Conservation (phyloP, 257 asterid species). For the Thymus mandschuricus region DNA sequence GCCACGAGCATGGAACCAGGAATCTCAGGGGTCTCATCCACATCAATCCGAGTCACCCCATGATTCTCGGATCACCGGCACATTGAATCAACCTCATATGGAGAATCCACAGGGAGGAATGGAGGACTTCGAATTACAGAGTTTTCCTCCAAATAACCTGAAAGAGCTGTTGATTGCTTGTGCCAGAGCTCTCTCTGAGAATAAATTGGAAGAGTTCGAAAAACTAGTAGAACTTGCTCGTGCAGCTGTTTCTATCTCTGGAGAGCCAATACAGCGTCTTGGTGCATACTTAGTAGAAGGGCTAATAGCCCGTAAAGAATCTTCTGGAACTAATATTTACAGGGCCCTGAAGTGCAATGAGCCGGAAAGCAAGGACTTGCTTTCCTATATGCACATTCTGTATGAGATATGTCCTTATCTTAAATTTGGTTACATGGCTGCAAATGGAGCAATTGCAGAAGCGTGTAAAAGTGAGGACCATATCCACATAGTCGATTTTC, state of each 20-base stretch:
- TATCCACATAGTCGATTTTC: slow-evolving; percentile 80
- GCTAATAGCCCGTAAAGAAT: slow-evolving; percentile 76
- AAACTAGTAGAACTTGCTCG: slow-evolving; percentile 55
- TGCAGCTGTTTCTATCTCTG: slow-evolving; percentile 66
- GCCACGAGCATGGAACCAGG: slow-evolving; percentile 53
- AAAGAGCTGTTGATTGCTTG: slow-evolving; percentile 69
- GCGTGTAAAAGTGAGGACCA: slow-evolving; percentile 77
- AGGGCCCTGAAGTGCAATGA: slow-evolving; percentile 72
- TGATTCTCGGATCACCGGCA: slow-evolving; percentile 36
- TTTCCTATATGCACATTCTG: slow-evolving; percentile 81
- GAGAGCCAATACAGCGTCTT: slow-evolving; percentile 93
- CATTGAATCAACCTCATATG: slow-evolving; percentile 32
- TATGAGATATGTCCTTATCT: slow-evolving; percentile 87
- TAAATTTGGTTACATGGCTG: slow-evolving; percentile 95
- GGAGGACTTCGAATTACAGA: slow-evolving; percentile 40
- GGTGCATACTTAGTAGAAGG: slow-evolving; percentile 97
- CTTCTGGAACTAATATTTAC: slow-evolving; percentile 82
- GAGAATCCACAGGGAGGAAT: slow-evolving; percentile 43
- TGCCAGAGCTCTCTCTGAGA: slow-evolving; percentile 75
- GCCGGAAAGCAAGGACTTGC: slow-evolving; percentile 73
- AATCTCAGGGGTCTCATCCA: slow-evolving; percentile 38
- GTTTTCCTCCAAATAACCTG: slow-evolving; percentile 58
- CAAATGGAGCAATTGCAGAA: slow-evolving; percentile 94
- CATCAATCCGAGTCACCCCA: slow-evolving; percentile 39
- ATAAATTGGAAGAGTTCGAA: slow-evolving; percentile 51